Evolutionary conservation across 441 rosid genomes (phyloP).

Genomic region (Adansonia gregorii): DNA sequence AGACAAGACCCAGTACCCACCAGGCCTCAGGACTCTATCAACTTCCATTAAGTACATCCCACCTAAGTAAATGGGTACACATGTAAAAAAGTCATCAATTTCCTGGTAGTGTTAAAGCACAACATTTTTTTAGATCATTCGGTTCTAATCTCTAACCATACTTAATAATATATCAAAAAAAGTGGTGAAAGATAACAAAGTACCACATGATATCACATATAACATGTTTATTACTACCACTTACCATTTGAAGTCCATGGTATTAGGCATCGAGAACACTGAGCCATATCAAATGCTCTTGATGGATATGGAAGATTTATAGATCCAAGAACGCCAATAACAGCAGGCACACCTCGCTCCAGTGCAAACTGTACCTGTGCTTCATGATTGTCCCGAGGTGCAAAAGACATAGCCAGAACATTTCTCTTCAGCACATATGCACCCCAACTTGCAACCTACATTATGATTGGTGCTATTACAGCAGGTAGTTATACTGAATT

Average conservation of each 20-base stretch:
- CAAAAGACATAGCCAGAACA: slow-evolving; percentile 67
- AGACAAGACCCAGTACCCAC: slow-evolving; percentile 89
- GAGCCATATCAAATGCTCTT: slow-evolving; percentile 76
- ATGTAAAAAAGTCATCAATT: slow-evolving; percentile 28
- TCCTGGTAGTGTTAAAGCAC: neutral
- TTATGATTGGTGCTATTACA: slow-evolving; percentile 16
- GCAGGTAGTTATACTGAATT: neutral
- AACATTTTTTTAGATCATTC: neutral
- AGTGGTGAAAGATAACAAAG: slow-evolving; percentile 7
- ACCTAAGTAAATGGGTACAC: slow-evolving; percentile 46
- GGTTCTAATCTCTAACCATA: neutral
- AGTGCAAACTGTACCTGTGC: slow-evolving; percentile 76
- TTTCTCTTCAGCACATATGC: slow-evolving; percentile 68
- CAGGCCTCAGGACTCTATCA: slow-evolving; percentile 87
- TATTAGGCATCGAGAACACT: slow-evolving; percentile 70
- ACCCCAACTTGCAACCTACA: slow-evolving; percentile 78
- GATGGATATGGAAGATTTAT: slow-evolving; percentile 66
- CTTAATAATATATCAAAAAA: neutral
- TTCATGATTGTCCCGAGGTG: slow-evolving; percentile 70
- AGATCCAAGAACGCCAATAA: slow-evolving; percentile 67
- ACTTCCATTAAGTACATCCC: slow-evolving; percentile 84
- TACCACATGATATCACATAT: neutral
- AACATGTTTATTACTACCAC: slow-evolving; percentile 24
- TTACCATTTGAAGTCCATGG: slow-evolving; percentile 75
- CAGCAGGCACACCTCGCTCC: slow-evolving; percentile 72